Evolutionary conservation across 768 basidiomycete genomes (phyloP), one percentile per base, ranked within the genome.

Genomic region (Psilocybe subaeruginosa): DNA sequence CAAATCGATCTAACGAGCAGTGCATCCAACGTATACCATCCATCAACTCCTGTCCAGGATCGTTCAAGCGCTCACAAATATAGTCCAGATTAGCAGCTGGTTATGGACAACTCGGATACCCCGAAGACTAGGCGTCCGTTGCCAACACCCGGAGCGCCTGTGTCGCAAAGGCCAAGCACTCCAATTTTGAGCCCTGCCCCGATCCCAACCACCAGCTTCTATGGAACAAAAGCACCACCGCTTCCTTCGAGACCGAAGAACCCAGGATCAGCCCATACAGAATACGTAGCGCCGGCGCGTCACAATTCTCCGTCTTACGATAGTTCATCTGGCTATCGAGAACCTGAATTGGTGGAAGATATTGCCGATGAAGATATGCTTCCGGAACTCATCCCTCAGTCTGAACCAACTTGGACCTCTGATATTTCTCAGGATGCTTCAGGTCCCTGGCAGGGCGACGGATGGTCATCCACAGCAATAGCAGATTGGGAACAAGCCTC

Each of bases 291-390:
- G 8, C 72, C 78, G 16, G 77, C 80, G 17, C 70, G 74, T 12
- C 80, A 80, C 62, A 63, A 68, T 16, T 66, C 74, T 8, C 56
- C 73, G 12, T 64, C 68, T 37, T 65, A 61, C 37, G 63, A 67
- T 43, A 72, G 70, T 46, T 68, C 72, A 11, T 62, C 74, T 14
- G 74, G 71, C 17, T 86, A 78, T 70, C 81, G 85, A 29, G 85
- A 88, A 69, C 85, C 86, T 0, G 84, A 87, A 67, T 75, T 85
- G 9, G 77, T 87, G 2, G 68, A 72, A 30, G 85, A 83, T n/a
- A 68, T 76, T 37, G 63, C 54, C 14, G 75, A 73, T 27, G 71
- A 72, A 14, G 77, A 75, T 37, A 63, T 67, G 4, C 64, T 75
- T 14, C 78, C 81, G 4, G 71, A 75, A 12, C 73, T 82, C 54